phyloP scores from a whole-genome alignment of 2,329 filamentous ascomycete genomes.

The Gaeumannomyces sp. region DNA sequence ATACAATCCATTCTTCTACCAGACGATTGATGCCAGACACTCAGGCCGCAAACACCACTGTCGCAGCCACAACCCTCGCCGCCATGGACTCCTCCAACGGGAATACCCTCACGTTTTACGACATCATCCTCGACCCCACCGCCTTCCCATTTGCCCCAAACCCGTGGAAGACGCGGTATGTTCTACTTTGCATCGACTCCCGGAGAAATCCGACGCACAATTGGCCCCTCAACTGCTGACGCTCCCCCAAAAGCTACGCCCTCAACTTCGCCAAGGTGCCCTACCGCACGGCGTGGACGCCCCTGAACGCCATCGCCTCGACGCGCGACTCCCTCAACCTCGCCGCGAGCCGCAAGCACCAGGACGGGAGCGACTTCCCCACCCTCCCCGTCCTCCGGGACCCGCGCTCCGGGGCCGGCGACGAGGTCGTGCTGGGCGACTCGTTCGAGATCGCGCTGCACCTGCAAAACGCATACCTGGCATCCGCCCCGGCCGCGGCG shows the following conservation, averaged over 20 bases:
- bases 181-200: neutral
- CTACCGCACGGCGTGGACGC: constrained; percentile 39
- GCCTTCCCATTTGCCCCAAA: constrained; percentile 22
- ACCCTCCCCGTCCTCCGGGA: constrained; percentile 55
- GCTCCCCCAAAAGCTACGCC: constrained; percentile 30
- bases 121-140: constrained; percentile 32
- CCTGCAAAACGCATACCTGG: constrained; percentile 44
- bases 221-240: constrained; percentile 22
- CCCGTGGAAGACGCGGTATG: constrained; percentile 25
- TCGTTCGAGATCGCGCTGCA: constrained; percentile 61
- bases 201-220: constrained; percentile 3
- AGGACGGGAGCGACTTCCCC: constrained; percentile 50
- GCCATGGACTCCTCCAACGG: neutral
- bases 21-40: neutral
- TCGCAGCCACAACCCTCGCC: neutral
- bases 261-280: constrained; percentile 35
- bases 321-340: constrained; percentile 41
- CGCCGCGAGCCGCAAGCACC: constrained; percentile 45
- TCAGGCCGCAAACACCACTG: neutral
- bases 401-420: constrained; percentile 24
- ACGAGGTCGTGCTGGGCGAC: constrained; percentile 44
- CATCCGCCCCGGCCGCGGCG: constrained; percentile 31
- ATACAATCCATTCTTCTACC: neutral
- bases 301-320: constrained; percentile 43
- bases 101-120: constrained; percentile 31